Evolutionary conservation across 371 early-diverging fungal species (phyloP), one percentile per base, ranked within the genome.

Genomic region (Smittium culicis): DNA sequence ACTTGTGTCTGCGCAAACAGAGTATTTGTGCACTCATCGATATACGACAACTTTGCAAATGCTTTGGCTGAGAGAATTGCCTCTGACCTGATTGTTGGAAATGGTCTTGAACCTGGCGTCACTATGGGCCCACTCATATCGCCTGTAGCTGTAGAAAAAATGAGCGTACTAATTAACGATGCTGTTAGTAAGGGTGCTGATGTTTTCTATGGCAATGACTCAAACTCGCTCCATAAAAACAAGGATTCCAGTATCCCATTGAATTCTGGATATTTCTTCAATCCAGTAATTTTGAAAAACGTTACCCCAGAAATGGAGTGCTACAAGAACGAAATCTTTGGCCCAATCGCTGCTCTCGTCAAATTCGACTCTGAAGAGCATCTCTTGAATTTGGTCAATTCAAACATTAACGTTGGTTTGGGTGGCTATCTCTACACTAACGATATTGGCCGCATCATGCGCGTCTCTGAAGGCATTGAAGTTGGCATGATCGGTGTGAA

Each of bases 401-500:
- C n/a, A n/a, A 73, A 77, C 67, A 85, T 86, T 0, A 71, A 77
- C 1, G 85, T 85, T 54, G 94, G 94, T 3, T 74, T 94, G 64
- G 90, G 93, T 0, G 86, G 84, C 11, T 94, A 93, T 79, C 85
- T 91, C 71, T 94, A 82, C 74, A 85, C 88, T 61, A 79, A 83
- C 31, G 86, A 88, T 66, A 72, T 91, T 30, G 78, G 83, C 2
- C 82, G 92, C 8, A 79, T 87, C 71, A 88, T 85, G 83, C 81
- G 89, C 1, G 87, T 94, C 1, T 83, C 91, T 25, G 91, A 92
- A 74, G 79, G 77, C 17, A 67, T 94, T 64, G 87, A 93, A 69
- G 80, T 83, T 1, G 94, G 94, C 66, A 93, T 94, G 90, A 91
- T 94, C 3, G 94, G 93, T 33, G 86, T 91, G 32, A 94, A 94